Evolutionary conservation across 164 flowering plant genomes (phyloP).

Genomic region (Protea cynaroides): DNA sequence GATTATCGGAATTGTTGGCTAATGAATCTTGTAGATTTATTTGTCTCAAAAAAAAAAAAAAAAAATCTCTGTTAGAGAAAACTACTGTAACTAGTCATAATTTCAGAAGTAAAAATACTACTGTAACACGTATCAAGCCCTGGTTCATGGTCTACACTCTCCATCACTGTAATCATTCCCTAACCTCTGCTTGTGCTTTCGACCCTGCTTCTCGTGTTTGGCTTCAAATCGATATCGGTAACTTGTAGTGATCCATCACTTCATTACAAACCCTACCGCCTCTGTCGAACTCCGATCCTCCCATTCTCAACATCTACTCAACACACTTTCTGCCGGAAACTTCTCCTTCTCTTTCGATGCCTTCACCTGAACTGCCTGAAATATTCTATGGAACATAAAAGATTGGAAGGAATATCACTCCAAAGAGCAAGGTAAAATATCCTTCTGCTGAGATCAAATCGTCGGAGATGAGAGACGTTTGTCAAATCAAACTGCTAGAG

Average conservation of each 20-base stretch:
- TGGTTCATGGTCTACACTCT: constrained; percentile 71
- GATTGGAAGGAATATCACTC: too few relatives aligned
- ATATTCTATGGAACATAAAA: too few relatives aligned
- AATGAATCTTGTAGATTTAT: too few relatives aligned
- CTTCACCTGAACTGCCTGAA: constrained; percentile 44
- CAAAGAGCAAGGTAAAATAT: too few relatives aligned
- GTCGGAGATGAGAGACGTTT: too few relatives aligned
- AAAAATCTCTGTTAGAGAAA: too few relatives aligned
- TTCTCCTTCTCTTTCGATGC: constrained; percentile 45
- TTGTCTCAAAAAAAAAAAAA: too few relatives aligned
- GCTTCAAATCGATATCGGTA: constrained; percentile 33
- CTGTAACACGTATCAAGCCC: constrained; percentile 46
- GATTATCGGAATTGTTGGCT: too few relatives aligned
- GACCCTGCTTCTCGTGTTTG: constrained; percentile 59
- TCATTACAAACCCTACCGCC: constrained; percentile 3
- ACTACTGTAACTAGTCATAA: too few relatives aligned
- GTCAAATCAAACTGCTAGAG: too few relatives aligned
- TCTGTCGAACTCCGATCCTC: constrained; percentile 48
- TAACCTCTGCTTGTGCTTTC: constrained; percentile 34
- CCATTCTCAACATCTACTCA: constrained; percentile 39
- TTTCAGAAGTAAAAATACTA: too few relatives aligned
- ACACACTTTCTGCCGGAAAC: constrained; percentile 36
- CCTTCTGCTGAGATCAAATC: too few relatives aligned
- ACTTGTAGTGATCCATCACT: constrained; percentile 5
- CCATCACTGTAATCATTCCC: constrained; percentile 20